These are phyloP conservation scores for Kalaharituber pfeilii DNA, from an alignment of 2,329 filamentous ascomycete genomes.

Conservation along the genomic window DNA sequence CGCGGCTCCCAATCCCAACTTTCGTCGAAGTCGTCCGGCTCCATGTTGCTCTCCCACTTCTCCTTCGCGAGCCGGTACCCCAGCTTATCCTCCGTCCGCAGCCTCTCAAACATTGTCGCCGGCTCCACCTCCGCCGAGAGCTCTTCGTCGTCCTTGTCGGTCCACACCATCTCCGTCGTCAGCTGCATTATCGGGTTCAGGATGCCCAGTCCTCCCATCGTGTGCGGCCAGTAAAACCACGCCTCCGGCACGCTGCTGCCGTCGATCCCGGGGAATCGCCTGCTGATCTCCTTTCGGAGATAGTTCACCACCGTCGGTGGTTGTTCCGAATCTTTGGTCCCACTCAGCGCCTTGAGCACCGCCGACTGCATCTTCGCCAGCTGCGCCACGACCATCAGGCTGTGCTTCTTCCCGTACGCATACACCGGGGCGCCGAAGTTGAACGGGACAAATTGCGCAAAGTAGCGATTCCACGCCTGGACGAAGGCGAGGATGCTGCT, in stretches of 20 bases:
- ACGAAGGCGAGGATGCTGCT: constrained; percentile 40
- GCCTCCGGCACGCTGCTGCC: constrained; percentile 31
- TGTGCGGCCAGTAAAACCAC: constrained; percentile 33
- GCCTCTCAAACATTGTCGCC: constrained; percentile 21
- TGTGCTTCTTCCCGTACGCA: constrained; percentile 38
- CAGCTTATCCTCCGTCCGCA: constrained; percentile 26
- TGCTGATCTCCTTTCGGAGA: constrained; percentile 35
- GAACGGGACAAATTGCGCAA: constrained; percentile 38
- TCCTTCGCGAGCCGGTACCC: constrained; percentile 26
- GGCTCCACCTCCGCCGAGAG: constrained; percentile 24
- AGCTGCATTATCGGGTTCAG: constrained; percentile 32
- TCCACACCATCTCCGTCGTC: constrained; percentile 28
- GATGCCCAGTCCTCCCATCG: constrained; percentile 34
- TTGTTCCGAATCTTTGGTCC: constrained; percentile 13
- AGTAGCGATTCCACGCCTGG: constrained; percentile 43
- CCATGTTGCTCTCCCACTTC: constrained; percentile 24
- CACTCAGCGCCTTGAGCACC: constrained; percentile 31
- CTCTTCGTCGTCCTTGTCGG: constrained; percentile 22
- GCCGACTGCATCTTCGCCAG: constrained; percentile 36
- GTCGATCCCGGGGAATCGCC: constrained; percentile 32
- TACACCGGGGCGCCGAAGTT: constrained; percentile 39
- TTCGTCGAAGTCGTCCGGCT: constrained; percentile 1
- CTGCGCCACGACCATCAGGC: constrained; percentile 38
- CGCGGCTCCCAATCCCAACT: too few species aligned
- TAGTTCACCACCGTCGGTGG: constrained; percentile 41